Conservation (phyloP, 1,139 yeast species). For the Nakaseomyces sp. region DNA sequence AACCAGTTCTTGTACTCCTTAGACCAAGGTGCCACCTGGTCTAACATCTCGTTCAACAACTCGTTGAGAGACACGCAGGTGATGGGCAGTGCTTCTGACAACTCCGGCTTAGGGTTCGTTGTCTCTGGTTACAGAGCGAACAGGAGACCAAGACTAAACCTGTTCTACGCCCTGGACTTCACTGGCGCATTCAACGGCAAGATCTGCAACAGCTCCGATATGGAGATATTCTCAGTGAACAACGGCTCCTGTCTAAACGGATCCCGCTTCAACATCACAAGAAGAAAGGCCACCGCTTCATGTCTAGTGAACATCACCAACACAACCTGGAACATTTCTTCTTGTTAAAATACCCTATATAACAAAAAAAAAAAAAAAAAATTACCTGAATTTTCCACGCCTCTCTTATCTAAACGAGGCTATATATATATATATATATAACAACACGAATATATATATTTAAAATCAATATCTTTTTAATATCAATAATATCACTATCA, state of each 20-base stretch:
- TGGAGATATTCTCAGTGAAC: conserved; percentile 56
- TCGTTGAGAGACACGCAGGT: conserved; percentile 40
- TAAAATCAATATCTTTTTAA: too few species aligned
- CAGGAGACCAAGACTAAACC: conserved; percentile 1
- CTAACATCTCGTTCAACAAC: conserved; percentile 40
- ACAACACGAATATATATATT: too few species aligned
- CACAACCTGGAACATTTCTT: background rate
- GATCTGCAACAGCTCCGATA: conserved; percentile 47
- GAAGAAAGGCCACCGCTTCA: conserved; percentile 60
- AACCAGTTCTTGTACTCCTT: conserved; percentile 47
- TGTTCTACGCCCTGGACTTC: conserved; percentile 50
- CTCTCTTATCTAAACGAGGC: too few species aligned
- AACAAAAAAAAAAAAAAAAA: too few species aligned
- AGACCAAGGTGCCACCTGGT: conserved; percentile 71
- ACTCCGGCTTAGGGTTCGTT: conserved; percentile 55
- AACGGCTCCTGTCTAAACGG: conserved; percentile 67
- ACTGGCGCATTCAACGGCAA: conserved; percentile 45
- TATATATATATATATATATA: too few species aligned
- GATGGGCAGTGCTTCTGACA: conserved; percentile 57
- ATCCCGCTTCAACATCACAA: conserved; percentile 51
- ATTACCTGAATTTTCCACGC: too few species aligned
- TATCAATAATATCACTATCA: too few species aligned
- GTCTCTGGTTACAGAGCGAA: conserved; percentile 36
- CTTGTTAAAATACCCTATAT: too few species aligned
- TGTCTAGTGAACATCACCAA: conserved; percentile 51